Percentiles rank a stretch among this genome's conserved stretches.
Conservation (phyloP, 306 rosid species). For the Pterocarpus macrocarpus region DNA sequence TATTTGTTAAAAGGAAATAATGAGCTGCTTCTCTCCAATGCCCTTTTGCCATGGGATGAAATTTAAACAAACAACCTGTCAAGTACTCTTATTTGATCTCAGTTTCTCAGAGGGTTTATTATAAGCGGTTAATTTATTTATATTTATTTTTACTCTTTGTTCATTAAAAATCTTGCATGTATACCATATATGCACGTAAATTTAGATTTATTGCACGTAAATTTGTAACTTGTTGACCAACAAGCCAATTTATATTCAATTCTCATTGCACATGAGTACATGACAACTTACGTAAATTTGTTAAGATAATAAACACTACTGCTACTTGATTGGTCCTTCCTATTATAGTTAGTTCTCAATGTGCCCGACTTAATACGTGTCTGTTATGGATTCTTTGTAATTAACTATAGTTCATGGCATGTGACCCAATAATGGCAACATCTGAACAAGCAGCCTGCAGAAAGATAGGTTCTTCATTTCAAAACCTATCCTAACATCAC, state of each 20-base stretch:
- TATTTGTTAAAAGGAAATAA: no score
- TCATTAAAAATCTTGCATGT: no score
- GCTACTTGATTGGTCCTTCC: neutral
- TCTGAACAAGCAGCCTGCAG: constrained; percentile 44
- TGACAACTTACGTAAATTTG: neutral
- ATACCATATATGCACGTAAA: no score
- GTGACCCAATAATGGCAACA: constrained; percentile 58
- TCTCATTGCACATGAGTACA: constrained; percentile 26
- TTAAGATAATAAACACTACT: neutral
- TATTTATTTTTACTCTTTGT: no score
- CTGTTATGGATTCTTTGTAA: constrained; percentile 44
- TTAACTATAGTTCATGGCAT: constrained; percentile 52
- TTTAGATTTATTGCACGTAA: neutral
- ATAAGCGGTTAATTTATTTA: no score
- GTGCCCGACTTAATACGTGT: constrained; percentile 24
- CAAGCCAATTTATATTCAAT: neutral
- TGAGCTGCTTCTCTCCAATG: no score
- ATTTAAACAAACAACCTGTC: no score
- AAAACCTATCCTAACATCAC: neutral
- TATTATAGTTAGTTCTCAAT: neutral
- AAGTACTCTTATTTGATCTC: no score
- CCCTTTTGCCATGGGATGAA: no score
- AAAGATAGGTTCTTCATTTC: constrained; percentile 12
- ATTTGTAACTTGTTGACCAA: neutral
- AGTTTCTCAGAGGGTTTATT: no score